A percentile compares a stretch with the other conserved stretches of the same genome.
Evolutionary conservation across 495 filamentous ascomycete species (phyloP).

Genomic region (Talaromyces proteolyticus): DNA sequence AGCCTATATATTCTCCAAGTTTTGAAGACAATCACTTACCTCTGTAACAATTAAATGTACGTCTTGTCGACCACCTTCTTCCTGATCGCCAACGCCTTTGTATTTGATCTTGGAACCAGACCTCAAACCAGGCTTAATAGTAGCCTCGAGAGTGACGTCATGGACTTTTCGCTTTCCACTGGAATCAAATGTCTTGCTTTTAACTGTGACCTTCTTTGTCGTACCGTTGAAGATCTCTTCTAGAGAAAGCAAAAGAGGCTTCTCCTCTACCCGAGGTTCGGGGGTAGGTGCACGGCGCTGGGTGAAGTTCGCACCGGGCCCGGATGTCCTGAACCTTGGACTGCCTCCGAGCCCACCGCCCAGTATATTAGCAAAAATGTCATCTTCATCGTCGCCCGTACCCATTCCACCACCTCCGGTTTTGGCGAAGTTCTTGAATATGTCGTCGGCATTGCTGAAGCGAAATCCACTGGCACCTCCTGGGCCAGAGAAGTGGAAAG

Average conservation of each 20-base stretch:
- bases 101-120: constrained; percentile 98
- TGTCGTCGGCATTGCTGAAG: constrained; percentile 76
- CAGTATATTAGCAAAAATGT: constrained; percentile 40
- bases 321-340: constrained; percentile 21
- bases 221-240: constrained; percentile 83
- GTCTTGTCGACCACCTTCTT: constrained; percentile 96
- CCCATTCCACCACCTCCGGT: constrained; percentile 41
- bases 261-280: constrained; percentile 86
- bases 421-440: constrained; percentile 76
- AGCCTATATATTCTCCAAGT: not conserved
- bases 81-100: constrained; percentile 90
- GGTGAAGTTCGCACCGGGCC: constrained; percentile 36
- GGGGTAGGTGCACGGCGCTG: constrained; percentile 54
- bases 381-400: constrained; percentile 46
- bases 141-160: constrained; percentile 86
- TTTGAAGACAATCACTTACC: constrained; percentile 47
- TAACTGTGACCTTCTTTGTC: constrained; percentile 95
- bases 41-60: constrained; percentile 90
- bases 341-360: constrained; percentile 31
- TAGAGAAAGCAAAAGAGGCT: constrained; percentile 70
- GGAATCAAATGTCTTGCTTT: constrained; percentile 86
- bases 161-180: constrained; percentile 77
- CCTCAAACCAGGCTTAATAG: constrained; percentile 91
- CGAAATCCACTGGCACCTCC: constrained; percentile 56
- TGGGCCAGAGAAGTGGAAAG: constrained; percentile 69